Evolutionary conservation across 176 grass and related monocot genomes (phyloP).

Genomic region (Lolium multiflorum): DNA sequence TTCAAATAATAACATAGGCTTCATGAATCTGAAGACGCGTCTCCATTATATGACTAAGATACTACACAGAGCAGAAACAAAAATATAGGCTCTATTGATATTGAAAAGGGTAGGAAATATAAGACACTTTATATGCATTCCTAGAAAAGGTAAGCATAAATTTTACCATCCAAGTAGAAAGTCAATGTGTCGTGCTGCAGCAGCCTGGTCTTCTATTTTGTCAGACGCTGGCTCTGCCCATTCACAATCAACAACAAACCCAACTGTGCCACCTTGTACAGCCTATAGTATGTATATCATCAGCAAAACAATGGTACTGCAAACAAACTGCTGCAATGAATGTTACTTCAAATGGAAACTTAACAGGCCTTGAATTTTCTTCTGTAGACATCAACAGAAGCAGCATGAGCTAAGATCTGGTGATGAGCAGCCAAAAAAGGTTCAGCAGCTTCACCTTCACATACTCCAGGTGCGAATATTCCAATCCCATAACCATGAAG

Average conservation of each 20-base stretch:
- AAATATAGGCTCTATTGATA: background rate
- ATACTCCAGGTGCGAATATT: constrained; percentile 83
- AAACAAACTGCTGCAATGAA: constrained; percentile 17
- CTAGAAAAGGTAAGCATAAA: background rate
- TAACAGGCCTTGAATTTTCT: constrained; percentile 81
- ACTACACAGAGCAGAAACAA: background rate
- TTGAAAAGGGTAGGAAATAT: background rate
- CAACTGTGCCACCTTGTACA: constrained; percentile 87
- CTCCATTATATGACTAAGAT: constrained; percentile 1
- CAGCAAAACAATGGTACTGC: constrained; percentile 35
- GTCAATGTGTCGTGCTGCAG: constrained; percentile 72
- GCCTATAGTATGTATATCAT: constrained; percentile 55
- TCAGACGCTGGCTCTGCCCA: constrained; percentile 93
- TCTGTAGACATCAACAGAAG: constrained; percentile 83
- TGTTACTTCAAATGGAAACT: constrained; percentile 13
- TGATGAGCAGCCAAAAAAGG: constrained; percentile 84
- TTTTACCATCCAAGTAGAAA: constrained; percentile 97
- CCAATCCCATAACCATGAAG: constrained; percentile 90
- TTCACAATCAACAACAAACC: constrained; percentile 92
- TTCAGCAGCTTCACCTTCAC: constrained; percentile 54
- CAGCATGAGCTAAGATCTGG: constrained; percentile 94
- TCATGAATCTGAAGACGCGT: background rate
- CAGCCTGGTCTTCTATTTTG: constrained; percentile 72
- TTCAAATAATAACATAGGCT: constrained; percentile 3
- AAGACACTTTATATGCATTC: background rate